Evolutionary conservation across 805 yeast genomes (phyloP).

Genomic region (Starmera quercuum): DNA sequence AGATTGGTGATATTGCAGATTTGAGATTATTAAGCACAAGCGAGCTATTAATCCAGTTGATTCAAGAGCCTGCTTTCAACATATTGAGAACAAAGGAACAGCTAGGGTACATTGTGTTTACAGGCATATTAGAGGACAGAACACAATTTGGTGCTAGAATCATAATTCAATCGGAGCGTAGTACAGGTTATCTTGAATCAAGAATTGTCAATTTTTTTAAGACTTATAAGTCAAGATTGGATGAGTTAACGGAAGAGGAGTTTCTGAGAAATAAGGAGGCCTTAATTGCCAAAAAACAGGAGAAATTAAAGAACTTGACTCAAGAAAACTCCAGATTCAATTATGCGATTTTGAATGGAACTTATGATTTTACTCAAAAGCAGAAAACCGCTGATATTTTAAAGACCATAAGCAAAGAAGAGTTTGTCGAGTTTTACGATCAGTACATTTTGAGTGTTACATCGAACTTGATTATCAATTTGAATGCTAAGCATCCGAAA

Average conservation of each 20-base stretch:
- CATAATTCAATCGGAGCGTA: constrained; percentile 76
- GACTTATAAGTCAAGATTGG: constrained; percentile 36
- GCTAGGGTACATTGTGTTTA: constrained; percentile 88
- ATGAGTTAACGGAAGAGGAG: constrained; percentile 50
- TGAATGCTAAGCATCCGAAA: constrained; percentile 40
- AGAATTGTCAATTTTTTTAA: constrained; percentile 66
- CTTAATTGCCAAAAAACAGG: constrained; percentile 53
- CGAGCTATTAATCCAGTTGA: constrained; percentile 63
- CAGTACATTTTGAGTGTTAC: constrained; percentile 30
- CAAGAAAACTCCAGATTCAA: constrained; percentile 70
- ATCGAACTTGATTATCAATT: constrained; percentile 48
- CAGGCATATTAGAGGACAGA: constrained; percentile 61
- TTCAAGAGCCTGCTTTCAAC: constrained; percentile 84
- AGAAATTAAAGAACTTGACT: constrained; percentile 66
- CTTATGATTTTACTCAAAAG: constrained; percentile 62
- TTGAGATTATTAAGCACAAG: constrained; percentile 39
- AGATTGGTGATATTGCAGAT: constrained; percentile 49
- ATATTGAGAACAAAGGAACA: constrained; percentile 91
- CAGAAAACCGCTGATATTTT: constrained; percentile 51
- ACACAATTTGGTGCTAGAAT: constrained; percentile 68
- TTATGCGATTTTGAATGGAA: constrained; percentile 65
- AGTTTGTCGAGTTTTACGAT: constrained; percentile 50
- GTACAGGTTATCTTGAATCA: constrained; percentile 64
- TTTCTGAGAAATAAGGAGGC: constrained; percentile 66
- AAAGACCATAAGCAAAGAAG: constrained; percentile 43